Conservation (phyloP, 2,329 filamentous ascomycete species). For the Aspergillus piperis region DNA sequence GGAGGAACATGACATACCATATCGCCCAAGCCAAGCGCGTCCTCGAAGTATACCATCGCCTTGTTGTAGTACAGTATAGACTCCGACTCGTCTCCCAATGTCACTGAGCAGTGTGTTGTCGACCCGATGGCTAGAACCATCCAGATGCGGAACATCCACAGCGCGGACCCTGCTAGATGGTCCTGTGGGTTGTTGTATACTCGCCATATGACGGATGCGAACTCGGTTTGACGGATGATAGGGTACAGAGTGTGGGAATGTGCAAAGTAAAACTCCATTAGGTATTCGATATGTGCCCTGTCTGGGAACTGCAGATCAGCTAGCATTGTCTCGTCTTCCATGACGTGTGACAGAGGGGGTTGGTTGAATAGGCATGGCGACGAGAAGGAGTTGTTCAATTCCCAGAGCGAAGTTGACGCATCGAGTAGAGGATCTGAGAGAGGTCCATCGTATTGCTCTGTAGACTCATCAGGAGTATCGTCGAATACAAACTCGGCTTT, state of each 20-base stretch:
- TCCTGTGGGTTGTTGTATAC: slow-evolving; percentile 35
- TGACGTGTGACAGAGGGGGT: background rate
- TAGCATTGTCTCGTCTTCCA: slow-evolving; percentile 12
- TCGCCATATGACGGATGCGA: slow-evolving; percentile 35
- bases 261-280: slow-evolving; percentile 50
- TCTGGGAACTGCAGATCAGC: slow-evolving; percentile 15
- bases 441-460: slow-evolving; percentile 3
- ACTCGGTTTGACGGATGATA: slow-evolving; percentile 40
- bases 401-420: background rate
- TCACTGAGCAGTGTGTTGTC: slow-evolving; percentile 48
- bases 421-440: background rate
- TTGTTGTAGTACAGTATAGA: slow-evolving; percentile 48
- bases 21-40: slow-evolving; percentile 41
- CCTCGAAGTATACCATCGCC: slow-evolving; percentile 47
- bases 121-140: slow-evolving; percentile 54
- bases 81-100: slow-evolving; percentile 47
- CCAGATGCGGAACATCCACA: slow-evolving; percentile 48
- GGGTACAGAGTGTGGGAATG: slow-evolving; percentile 53
- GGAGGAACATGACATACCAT: slow-evolving; percentile 31
- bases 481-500: slow-evolving; percentile 47
- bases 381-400: background rate
- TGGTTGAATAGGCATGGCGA: background rate
- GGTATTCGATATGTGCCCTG: slow-evolving; percentile 31
- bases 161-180: slow-evolving; percentile 33
- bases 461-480: slow-evolving; percentile 9